A percentile compares a stretch with the other conserved stretches of the same genome.
phyloP scores from a whole-genome alignment of 1,284 basidiomycete genomes.

The Microbotryum violaceum region DNA sequence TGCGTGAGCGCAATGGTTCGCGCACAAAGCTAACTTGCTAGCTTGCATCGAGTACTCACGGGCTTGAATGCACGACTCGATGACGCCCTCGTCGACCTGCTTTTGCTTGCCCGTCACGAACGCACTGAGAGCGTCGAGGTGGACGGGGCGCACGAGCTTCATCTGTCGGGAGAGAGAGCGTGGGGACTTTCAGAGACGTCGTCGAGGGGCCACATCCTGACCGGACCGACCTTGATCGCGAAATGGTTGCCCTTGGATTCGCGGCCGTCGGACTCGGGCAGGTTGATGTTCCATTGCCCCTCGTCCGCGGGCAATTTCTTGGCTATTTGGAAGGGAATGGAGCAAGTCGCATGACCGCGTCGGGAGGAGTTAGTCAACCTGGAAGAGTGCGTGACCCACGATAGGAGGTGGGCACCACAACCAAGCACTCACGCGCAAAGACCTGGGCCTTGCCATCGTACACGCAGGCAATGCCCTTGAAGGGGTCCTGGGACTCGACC shows the following conservation, averaged over 20 bases:
- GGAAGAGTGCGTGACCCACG: background rate
- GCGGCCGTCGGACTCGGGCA: conserved; percentile 9
- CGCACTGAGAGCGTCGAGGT: background rate
- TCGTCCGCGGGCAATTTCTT: conserved; percentile 7
- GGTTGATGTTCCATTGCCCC: conserved; percentile 7
- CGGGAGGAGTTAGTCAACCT: background rate
- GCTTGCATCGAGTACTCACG: background rate
- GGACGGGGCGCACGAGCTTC: conserved; percentile 3
- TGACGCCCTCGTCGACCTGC: background rate
- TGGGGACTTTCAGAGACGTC: background rate
- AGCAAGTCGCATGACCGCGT: background rate
- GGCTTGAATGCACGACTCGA: conserved; percentile 7
- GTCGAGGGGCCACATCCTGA: no score
- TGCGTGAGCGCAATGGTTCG: background rate
- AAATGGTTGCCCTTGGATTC: no score
- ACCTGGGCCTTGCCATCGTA: conserved; percentile 3
- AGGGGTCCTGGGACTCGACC: background rate
- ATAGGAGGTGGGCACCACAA: background rate
- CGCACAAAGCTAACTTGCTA: background rate
- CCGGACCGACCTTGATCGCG: no score
- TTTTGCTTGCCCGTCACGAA: background rate
- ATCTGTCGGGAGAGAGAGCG: background rate
- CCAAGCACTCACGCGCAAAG: conserved; percentile 4
- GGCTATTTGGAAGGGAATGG: background rate
- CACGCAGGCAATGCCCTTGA: background rate